phyloP scores from a whole-genome alignment of 2,329 filamentous ascomycete genomes.

The Myriosclerotinia curreyana region DNA sequence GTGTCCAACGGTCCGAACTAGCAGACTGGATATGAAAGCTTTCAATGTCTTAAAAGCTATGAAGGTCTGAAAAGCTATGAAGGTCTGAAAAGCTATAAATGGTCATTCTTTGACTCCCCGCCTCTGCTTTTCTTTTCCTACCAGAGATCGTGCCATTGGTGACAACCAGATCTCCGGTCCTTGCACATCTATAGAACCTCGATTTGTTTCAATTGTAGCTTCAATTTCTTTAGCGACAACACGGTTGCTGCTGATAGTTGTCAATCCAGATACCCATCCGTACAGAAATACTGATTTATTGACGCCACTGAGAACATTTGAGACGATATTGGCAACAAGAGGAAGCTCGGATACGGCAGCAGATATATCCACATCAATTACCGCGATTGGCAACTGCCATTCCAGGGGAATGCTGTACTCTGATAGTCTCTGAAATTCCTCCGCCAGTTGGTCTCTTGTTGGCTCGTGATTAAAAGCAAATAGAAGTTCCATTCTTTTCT shows the following conservation, averaged over 20 bases:
- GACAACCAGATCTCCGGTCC: slow-evolving; percentile 65
- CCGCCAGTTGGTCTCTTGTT: slow-evolving; percentile 32
- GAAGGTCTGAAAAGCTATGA: too few species aligned
- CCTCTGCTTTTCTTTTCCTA: slow-evolving; percentile 58
- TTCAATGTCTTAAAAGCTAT: too few species aligned
- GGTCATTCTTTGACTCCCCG: slow-evolving; percentile 16
- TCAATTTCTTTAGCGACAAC: slow-evolving; percentile 62
- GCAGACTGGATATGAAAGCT: too few species aligned
- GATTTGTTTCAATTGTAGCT: slow-evolving; percentile 51
- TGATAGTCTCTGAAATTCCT: slow-evolving; percentile 47
- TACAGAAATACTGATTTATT: slow-evolving; percentile 67
- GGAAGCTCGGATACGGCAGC: slow-evolving; percentile 44
- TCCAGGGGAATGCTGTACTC: slow-evolving; percentile 51
- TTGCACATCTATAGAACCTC: slow-evolving; percentile 44
- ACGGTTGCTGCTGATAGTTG: slow-evolving; percentile 65
- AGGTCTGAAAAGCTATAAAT: too few species aligned
- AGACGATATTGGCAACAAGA: slow-evolving; percentile 44
- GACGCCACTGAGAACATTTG: slow-evolving; percentile 52
- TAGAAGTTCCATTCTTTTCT: slow-evolving; percentile 53
- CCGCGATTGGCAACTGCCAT: slow-evolving; percentile 57
- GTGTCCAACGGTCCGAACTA: too few species aligned
- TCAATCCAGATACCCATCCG: slow-evolving; percentile 57
- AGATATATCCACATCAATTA: slow-evolving; percentile 48
- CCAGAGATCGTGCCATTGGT: slow-evolving; percentile 61
- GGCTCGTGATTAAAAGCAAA: slow-evolving; percentile 41